Evolutionary conservation across 345 rosid species (phyloP).

Genomic region (Triadica sebifera): DNA sequence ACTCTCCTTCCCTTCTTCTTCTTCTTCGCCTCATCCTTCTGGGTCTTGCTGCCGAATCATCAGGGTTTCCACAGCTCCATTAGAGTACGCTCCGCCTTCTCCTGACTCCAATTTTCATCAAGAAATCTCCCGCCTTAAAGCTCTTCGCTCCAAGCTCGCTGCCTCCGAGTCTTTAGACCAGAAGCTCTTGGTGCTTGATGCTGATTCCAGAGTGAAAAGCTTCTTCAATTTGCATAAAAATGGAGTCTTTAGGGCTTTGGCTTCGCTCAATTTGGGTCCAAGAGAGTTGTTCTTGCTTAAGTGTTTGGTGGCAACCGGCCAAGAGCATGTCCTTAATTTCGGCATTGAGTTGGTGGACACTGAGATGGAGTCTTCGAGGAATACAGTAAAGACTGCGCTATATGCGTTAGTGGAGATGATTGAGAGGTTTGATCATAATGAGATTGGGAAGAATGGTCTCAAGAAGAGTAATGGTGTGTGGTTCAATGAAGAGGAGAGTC

Average conservation of each 20-base stretch:
- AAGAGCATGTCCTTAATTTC: constrained; percentile 60
- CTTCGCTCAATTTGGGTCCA: constrained; percentile 38
- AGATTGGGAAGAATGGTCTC: constrained; percentile 22
- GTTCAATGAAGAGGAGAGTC: constrained; percentile 42
- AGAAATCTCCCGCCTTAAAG: constrained; percentile 65
- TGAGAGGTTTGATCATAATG: constrained; percentile 57
- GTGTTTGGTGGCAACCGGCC: constrained; percentile 82
- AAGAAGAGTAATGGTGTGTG: constrained; percentile 22
- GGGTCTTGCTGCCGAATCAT: constrained; percentile 25
- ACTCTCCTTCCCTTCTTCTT: constrained; percentile 21
- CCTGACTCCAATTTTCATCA: constrained; percentile 63
- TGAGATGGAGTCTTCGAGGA: constrained; percentile 38
- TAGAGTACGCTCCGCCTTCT: constrained; percentile 59
- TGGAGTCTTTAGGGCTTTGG: constrained; percentile 39
- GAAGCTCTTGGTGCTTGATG: constrained; percentile 43
- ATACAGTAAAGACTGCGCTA: constrained; percentile 60
- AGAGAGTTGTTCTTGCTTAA: constrained; percentile 55
- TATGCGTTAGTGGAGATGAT: constrained; percentile 72
- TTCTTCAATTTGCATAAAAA: constrained; percentile 36
- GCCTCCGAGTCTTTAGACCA: constrained; percentile 28
- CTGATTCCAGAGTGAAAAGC: constrained; percentile 51
- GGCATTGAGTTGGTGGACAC: constrained; percentile 34
- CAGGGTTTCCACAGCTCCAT: constrained; percentile 66
- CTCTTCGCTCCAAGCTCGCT: constrained; percentile 52
- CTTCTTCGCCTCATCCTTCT: constrained; percentile 2